phyloP scores from a whole-genome alignment of 176 grass and related monocot species.

The Saccharum officinarum region DNA sequence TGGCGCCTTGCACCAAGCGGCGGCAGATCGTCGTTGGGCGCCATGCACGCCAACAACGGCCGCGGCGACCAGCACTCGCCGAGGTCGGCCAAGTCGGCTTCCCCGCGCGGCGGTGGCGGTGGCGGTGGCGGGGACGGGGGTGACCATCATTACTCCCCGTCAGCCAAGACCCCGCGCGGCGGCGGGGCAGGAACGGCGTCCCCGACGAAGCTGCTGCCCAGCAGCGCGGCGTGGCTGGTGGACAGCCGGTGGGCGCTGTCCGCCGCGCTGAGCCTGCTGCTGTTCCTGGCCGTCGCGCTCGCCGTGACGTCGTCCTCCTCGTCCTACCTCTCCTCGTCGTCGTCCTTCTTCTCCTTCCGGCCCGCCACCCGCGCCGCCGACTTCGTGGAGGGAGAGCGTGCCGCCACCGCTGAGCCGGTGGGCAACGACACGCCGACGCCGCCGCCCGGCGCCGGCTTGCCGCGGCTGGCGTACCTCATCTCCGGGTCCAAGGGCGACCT shows the following conservation, averaged over 20 bases:
- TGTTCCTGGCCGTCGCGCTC: conserved; percentile 49
- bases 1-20: not conserved
- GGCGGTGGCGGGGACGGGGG: not conserved
- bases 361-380: not conserved
- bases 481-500: conserved; percentile 93
- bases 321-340: not conserved
- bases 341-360: conserved; percentile 36
- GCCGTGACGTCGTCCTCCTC: conserved; percentile 21
- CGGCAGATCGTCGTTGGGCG: not conserved
- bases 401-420: not conserved
- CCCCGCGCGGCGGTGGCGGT: not conserved
- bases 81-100: conserved; percentile 20
- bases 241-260: conserved; percentile 46
- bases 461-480: conserved; percentile 82
- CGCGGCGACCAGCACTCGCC: conserved; percentile 31
- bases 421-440: not conserved
- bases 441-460: conserved; percentile 9
- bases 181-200: not conserved
- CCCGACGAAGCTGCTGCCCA: not conserved
- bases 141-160: conserved; percentile 7
- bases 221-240: conserved; percentile 9
- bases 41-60: conserved; percentile 27
- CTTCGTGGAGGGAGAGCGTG: not conserved
- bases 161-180: conserved; percentile 27
- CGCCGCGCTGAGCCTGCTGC: conserved; percentile 28